These are phyloP conservation scores for Nothophaeocryptopus gaeumannii DNA, from an alignment of 2,329 filamentous ascomycete species.

Conservation along the genomic window DNA sequence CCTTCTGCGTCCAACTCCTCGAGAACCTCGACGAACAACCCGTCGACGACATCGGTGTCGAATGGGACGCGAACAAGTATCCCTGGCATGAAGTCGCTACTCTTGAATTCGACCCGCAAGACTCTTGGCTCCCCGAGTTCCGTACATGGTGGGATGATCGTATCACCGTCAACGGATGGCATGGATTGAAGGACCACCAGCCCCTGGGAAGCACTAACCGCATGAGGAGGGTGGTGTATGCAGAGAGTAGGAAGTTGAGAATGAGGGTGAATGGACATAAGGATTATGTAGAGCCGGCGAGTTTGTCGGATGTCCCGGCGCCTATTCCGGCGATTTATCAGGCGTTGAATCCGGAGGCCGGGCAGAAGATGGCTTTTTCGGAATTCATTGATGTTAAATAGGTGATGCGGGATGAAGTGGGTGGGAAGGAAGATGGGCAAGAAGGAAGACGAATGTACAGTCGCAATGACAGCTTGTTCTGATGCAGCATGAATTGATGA, in stretches of 20 bases:
- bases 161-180: conserved; percentile 42
- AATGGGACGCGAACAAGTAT: conserved; percentile 35
- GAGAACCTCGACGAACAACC: conserved; percentile 36
- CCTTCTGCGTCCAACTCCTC: conserved; percentile 35
- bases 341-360: conserved; percentile 22
- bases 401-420: too few relatives aligned
- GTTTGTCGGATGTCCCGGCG: conserved; percentile 39
- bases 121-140: conserved; percentile 41
- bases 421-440: too few relatives aligned
- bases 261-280: conserved; percentile 41
- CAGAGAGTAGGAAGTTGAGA: conserved; percentile 41
- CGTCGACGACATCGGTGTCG: conserved; percentile 35
- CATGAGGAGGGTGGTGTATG: conserved; percentile 43
- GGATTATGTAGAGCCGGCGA: conserved; percentile 40
- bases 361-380: conserved; percentile 24
- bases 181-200: conserved; percentile 40
- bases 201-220: conserved; percentile 41
- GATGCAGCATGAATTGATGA: too few relatives aligned
- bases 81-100: conserved; percentile 35
- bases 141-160: conserved; percentile 42
- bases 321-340: conserved; percentile 32
- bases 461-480: too few relatives aligned
- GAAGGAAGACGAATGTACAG: too few relatives aligned
- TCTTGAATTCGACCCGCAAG: conserved; percentile 42
- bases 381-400: too few relatives aligned